Evolutionary conservation across 192 early-diverging fungal genomes (phyloP), one percentile per base, ranked within the genome.

Genomic region (Podila epigama): DNA sequence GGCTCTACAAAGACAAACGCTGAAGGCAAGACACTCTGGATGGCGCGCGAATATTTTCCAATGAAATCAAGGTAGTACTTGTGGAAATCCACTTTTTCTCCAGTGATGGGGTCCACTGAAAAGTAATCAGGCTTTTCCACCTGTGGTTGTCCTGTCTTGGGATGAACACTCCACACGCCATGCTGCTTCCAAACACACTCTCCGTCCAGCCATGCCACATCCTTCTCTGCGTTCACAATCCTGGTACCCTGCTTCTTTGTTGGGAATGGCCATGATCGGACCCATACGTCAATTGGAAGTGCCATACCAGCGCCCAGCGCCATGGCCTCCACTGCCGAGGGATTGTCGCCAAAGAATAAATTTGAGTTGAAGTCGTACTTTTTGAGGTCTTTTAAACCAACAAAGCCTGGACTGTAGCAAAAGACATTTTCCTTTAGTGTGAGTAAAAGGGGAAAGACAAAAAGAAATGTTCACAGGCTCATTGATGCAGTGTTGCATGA

Each of bases 111-210:
- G 53, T 92, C 44, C 28, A 80, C 88, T 18, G 84, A 73, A 82
- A 95, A 95, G 59, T 95, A 94, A 54, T 90, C 82, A 1, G 84
- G 70, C 12, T 81, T 63, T 6, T 88, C 63, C 6, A 91, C 40
- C 8, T 68, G 79, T 2, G 92, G 89, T 37, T 80, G 42, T 32
- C 82, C 77, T n/a, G 87, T 85, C 25, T 60, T 71, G 4, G 63
- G 35, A 48, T 88, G 79, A 2, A 92, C 28, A 18, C 75, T 83
- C 91, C 92, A 95, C 5, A 95, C 90, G 27, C 93, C 92, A 66
- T 94, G 89, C 34, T 88, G 58, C 40, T 82, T 87, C 92, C 94
- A 95, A 28, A 94, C 75, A 79, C 93, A 95, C 29, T 82, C 73
- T 7, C 86, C 87, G 3, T 85, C 81, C 1, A 89, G 51, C 92